Evolutionary conservation across 345 rosid species (phyloP).

Genomic region (rapeseed (Brassica napus)): Da-Ae NC_063435.1:1140501-1141000

Average conservation of each 20-base stretch:
- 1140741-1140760: constrained; percentile 84
- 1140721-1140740: constrained; percentile 99
- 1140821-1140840: constrained; percentile 98
- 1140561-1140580: constrained; percentile 75
- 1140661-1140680: constrained; percentile 83
- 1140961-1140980: constrained; percentile 58
- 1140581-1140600: constrained; percentile 68
- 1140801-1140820: constrained; percentile 98
- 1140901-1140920: constrained; percentile 98
- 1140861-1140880: constrained; percentile 92
- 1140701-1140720: constrained; percentile 84
- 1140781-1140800: constrained; percentile 94
- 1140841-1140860: constrained; percentile 98
- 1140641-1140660: constrained; percentile 82
- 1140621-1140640: constrained; percentile 56
- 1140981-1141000: neutral
- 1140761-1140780: constrained; percentile 96
- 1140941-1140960: constrained; percentile 99
- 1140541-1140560: constrained; percentile 34
- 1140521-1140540: neutral
- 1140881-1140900: constrained; percentile 99
- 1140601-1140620: constrained; percentile 65
- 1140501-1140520: constrained; percentile 32
- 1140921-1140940: constrained; percentile 93
- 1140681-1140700: constrained; percentile 88